Evolutionary conservation across 1,284 basidiomycete species (phyloP).

Genomic region (Wallemia hederae): DNA sequence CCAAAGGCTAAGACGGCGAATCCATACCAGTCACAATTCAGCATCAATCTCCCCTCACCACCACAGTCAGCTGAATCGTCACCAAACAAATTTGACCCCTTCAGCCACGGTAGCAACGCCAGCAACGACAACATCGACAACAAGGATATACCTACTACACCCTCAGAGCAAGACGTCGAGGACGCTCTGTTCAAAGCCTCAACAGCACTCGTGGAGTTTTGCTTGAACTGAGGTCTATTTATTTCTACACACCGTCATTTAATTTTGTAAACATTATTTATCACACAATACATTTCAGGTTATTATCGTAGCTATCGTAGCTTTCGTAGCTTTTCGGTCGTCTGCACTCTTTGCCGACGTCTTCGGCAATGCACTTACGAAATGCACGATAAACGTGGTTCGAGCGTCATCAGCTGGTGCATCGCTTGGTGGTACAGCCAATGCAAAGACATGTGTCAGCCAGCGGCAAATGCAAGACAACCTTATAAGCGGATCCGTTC

Average conservation of each 20-base stretch:
- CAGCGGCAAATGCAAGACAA: too few species aligned
- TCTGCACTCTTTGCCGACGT: background rate
- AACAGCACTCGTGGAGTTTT: constrained; percentile 1
- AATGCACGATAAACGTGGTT: too few species aligned
- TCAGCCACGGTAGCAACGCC: background rate
- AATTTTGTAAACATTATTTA: background rate
- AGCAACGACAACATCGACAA: too few species aligned
- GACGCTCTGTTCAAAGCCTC: background rate
- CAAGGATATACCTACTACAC: background rate
- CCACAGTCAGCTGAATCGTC: background rate
- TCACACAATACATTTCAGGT: too few species aligned
- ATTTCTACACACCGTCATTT: background rate
- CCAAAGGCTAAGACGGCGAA: background rate
- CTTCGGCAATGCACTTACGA: background rate
- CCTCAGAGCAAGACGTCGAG: background rate
- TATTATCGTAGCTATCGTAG: too few species aligned
- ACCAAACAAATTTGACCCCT: background rate
- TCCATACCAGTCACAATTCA: background rate
- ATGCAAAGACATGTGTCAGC: too few species aligned
- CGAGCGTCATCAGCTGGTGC: too few species aligned
- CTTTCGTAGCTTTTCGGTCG: background rate
- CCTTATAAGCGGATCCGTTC: too few species aligned
- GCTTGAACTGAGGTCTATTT: background rate
- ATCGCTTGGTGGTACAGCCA: too few species aligned
- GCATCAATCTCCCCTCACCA: background rate